These are phyloP conservation scores for Termitomyces sp. DNA, from an alignment of 768 basidiomycete genomes.

Conservation along the genomic window DNA sequence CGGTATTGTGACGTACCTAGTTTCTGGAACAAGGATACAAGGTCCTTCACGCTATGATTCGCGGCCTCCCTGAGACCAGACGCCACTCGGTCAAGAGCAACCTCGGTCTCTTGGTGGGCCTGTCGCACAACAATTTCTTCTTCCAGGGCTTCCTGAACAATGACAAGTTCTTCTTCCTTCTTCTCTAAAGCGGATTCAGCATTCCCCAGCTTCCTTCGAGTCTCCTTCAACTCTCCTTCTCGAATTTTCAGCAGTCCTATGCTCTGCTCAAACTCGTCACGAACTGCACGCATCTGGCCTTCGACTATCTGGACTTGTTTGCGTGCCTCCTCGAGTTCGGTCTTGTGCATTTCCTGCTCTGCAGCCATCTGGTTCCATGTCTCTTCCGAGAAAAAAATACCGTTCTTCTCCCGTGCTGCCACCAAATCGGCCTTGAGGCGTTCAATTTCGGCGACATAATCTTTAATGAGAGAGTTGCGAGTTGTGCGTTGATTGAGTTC, in stretches of 20 bases:
- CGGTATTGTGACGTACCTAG: conserved; percentile 49
- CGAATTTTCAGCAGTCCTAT: conserved; percentile 69
- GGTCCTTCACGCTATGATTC: conserved; percentile 64
- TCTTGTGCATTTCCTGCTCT: conserved; percentile 73
- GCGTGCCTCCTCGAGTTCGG: conserved; percentile 77
- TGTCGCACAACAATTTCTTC: conserved; percentile 77
- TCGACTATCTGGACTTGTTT: conserved; percentile 82
- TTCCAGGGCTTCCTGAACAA: conserved; percentile 56
- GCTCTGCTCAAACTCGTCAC: conserved; percentile 91
- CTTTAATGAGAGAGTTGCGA: conserved; percentile 85
- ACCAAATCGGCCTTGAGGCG: conserved; percentile 85
- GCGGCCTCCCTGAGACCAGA: conserved; percentile 58
- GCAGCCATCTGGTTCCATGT: conserved; percentile 78
- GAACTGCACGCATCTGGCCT: conserved; percentile 68
- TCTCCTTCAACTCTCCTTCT: conserved; percentile 69
- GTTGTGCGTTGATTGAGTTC: conserved; percentile 95
- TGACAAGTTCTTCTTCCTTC: conserved; percentile 54
- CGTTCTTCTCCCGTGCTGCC: conserved; percentile 93
- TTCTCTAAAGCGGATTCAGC: conserved; percentile 46
- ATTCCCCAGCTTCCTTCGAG: conserved; percentile 49
- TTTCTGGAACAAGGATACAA: conserved; percentile 72
- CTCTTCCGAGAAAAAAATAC: conserved; percentile 90
- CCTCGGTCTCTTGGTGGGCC: conserved; percentile 75
- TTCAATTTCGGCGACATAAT: conserved; percentile 92
- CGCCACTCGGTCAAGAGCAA: conserved; percentile 66